These are phyloP conservation scores for Chaetothyriales sp. DNA, from an alignment of 2,329 filamentous ascomycete species.

Conservation along the genomic window DNA sequence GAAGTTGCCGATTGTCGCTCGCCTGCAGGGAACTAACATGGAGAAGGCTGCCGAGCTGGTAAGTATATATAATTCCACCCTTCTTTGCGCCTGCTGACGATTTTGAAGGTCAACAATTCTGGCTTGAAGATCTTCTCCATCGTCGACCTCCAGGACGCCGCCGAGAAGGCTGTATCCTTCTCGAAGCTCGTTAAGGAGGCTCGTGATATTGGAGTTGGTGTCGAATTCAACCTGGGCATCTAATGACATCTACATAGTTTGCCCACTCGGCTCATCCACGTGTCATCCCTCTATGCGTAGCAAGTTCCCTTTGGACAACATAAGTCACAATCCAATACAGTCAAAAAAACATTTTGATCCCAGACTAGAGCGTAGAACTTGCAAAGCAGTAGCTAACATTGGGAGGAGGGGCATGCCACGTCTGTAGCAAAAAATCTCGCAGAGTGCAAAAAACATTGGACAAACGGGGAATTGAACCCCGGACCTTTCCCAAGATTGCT, in stretches of 20 bases:
- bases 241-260: conserved; percentile 30
- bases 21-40: conserved; percentile 97
- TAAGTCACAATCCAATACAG: not conserved
- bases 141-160: conserved; percentile 89
- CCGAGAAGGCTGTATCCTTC: conserved; percentile 96
- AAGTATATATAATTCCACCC: conserved; percentile 29
- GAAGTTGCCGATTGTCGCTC: conserved; percentile 88
- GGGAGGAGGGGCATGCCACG: too few relatives aligned
- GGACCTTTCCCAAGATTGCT: conserved; percentile 24
- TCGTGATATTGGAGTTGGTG: conserved; percentile 90
- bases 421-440: not conserved
- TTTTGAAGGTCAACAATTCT: conserved; percentile 67
- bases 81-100: not conserved
- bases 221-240: conserved; percentile 89
- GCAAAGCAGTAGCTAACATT: too few relatives aligned
- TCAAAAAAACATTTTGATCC: not conserved
- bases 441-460: conserved; percentile 16
- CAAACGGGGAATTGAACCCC: conserved; percentile 27
- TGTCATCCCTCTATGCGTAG: not conserved
- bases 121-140: conserved; percentile 99
- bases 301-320: not conserved
- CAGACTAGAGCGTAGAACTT: not conserved
- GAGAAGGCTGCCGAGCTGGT: conserved; percentile 73
- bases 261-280: not conserved
- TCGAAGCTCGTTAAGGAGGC: conserved; percentile 99